A percentile compares a stretch with the other conserved stretches of the same genome.
Evolutionary conservation across 208 protist species (phyloP).

Genomic region (Leishmania braziliensis): DNA sequence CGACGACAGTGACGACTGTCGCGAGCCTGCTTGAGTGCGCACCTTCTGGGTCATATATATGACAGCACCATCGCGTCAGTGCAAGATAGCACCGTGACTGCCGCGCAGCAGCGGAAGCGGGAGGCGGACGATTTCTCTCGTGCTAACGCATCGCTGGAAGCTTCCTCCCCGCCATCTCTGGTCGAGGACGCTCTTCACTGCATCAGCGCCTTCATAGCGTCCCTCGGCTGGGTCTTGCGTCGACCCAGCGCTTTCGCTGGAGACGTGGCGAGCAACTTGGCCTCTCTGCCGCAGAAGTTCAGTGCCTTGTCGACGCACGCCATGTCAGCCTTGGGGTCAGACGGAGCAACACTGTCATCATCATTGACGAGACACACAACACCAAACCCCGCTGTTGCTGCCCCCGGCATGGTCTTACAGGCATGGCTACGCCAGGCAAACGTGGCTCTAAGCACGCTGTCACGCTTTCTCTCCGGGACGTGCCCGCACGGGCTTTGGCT

Average conservation of each 20-base stretch:
- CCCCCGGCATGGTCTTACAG: background rate
- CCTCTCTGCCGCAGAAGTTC: conserved; percentile 12
- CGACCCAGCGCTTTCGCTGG: conserved; percentile 3
- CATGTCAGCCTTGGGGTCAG: background rate
- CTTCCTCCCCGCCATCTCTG: background rate
- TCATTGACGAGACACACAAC: background rate
- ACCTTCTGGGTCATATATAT: conserved; percentile 24
- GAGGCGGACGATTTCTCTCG: background rate
- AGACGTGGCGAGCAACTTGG: conserved; percentile 2
- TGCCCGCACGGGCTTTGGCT: conserved; percentile 32
- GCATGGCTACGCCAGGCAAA: conserved; percentile 13
- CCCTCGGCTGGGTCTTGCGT: conserved; percentile 25
- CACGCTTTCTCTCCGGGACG: conserved; percentile 9
- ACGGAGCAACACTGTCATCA: background rate
- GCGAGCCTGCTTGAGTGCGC: conserved; percentile 16
- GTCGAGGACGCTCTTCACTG: conserved; percentile 2
- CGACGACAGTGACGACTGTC: background rate
- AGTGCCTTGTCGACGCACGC: background rate
- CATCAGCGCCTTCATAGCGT: conserved; percentile 9
- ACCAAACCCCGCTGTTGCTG: background rate
- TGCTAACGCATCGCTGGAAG: background rate
- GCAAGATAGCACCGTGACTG: conserved; percentile 9
- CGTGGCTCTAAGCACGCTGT: conserved; percentile 4
- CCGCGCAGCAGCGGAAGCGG: conserved; percentile 8
- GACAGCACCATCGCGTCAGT: conserved; percentile 14